Evolutionary conservation across 2,329 filamentous ascomycete species (phyloP).

Genomic region (Alternaria alternata): DNA sequence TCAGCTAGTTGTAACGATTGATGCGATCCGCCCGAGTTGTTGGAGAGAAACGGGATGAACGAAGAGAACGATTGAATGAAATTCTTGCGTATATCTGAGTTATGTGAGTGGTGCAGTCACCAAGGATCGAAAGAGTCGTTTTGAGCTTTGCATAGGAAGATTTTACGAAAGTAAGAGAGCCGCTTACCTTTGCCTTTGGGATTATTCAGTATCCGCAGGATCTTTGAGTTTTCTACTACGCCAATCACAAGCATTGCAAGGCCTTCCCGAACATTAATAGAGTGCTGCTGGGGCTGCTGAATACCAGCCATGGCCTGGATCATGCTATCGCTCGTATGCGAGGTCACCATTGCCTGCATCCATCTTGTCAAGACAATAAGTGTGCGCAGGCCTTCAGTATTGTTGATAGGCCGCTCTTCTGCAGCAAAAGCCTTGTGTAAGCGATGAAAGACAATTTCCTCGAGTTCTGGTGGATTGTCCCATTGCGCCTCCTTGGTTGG

Average conservation of each 20-base stretch:
- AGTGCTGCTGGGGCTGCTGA: constrained; percentile 61
- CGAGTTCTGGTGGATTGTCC: constrained; percentile 48
- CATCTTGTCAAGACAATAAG: constrained; percentile 44
- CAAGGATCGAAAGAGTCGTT: not conserved
- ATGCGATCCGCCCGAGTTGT: constrained; percentile 61
- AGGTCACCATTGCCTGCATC: constrained; percentile 52
- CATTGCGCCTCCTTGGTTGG: constrained; percentile 34
- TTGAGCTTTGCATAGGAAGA: not conserved
- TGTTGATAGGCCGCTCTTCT: constrained; percentile 44
- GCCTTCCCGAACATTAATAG: constrained; percentile 69
- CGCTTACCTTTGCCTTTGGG: constrained; percentile 62
- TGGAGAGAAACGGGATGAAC: constrained; percentile 57
- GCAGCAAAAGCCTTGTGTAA: constrained; percentile 46
- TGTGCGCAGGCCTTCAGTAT: constrained; percentile 41
- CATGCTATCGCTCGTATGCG: constrained; percentile 51
- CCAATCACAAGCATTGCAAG: constrained; percentile 70
- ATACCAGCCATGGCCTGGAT: constrained; percentile 52
- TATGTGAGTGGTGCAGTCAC: constrained; percentile 9
- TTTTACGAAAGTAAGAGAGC: not conserved
- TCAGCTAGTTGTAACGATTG: constrained; percentile 60
- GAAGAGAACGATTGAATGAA: constrained; percentile 45
- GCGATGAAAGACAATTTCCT: constrained; percentile 50
- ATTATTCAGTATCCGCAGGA: constrained; percentile 64
- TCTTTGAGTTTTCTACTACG: constrained; percentile 66
- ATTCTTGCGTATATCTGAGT: constrained; percentile 42